phyloP scores from a whole-genome alignment of 495 filamentous ascomycete genomes.

The Aspergillus taichungensis region DNA sequence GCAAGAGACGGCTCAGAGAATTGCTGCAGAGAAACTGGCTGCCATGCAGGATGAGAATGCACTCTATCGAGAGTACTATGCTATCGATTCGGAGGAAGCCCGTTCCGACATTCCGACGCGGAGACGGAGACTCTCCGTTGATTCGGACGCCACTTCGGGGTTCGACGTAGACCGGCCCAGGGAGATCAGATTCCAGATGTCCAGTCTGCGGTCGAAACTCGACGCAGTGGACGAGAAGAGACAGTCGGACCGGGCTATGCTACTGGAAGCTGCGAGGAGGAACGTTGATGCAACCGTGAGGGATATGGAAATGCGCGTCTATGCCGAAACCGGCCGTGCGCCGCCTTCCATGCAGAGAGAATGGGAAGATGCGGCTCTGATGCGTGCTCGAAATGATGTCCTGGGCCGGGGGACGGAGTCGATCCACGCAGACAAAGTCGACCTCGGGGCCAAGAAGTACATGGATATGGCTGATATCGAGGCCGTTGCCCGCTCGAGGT shows the following conservation, averaged over 20 bases:
- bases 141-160: conserved; percentile 44
- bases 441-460: conserved; percentile 73
- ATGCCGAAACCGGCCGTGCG: conserved; percentile 67
- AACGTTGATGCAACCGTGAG: conserved; percentile 74
- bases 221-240: conserved; percentile 66
- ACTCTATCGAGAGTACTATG: conserved; percentile 66
- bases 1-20: conserved; percentile 76
- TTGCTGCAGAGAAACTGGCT: conserved; percentile 73
- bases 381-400: conserved; percentile 52
- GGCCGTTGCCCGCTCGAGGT: conserved; percentile 62
- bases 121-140: conserved; percentile 60
- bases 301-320: conserved; percentile 71
- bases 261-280: conserved; percentile 72
- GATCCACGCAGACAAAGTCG: conserved; percentile 52
- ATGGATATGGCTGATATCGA: conserved; percentile 76
- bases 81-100: conserved; percentile 38
- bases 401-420: conserved; percentile 52
- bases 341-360: conserved; percentile 58
- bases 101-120: conserved; percentile 49
- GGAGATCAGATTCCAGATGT: conserved; percentile 74
- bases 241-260: conserved; percentile 58
- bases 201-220: conserved; percentile 57
- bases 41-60: conserved; percentile 66
- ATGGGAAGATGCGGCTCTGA: conserved; percentile 69
- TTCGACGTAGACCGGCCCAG: conserved; percentile 61